Evolutionary conservation across 2,329 filamentous ascomycete species (phyloP), one percentile per base, ranked within the genome.

Genomic region (Neopestalotiopsis sp.): DNA sequence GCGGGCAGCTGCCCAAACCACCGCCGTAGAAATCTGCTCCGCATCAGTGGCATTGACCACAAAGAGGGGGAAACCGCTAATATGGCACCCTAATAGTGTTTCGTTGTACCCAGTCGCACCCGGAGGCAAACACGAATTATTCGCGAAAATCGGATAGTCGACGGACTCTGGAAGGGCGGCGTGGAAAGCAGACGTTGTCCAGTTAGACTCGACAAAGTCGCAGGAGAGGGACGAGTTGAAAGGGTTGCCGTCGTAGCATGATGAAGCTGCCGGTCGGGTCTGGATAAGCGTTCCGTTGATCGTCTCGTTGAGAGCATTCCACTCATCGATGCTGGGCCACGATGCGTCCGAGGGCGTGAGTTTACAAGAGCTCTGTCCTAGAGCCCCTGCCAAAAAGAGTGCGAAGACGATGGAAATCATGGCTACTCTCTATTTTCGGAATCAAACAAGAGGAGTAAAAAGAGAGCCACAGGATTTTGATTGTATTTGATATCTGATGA

Each of bases 1-100:
- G 34, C 82, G 72, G 4, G 79, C 38, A 0, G 67, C 70, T 0
- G 80, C 82, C 57, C 86, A 86, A 0, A 70, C 63, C 1, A 80
- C 62, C 0, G 71, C 71, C 0, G 68, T 70, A 17, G 68, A 57
- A 1, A 77, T 69, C 20, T 75, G 72, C 40, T 56, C 24, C 1
- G 70, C 70, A 1, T 65, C 67, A 0, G 70, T 71, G 0, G 74
- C 76, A 17, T 77, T 76, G 24, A 59, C 57, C 4, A 59, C 57
- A 32, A 59, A 59, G 10, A 59, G 24, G 2, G 57, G 57, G 1
- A 59, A 45, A 78, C 73, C 3, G 71, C 70, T 58, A 78, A 79
- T 30, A 24, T 34, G 45, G 56, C 57, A 59, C 1, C 57, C 57
- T 6, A 59, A 30, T 7, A 59, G 57, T 17, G 57, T 13, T 32